Evolutionary conservation across 345 rosid species (phyloP), one percentile per base, ranked within the genome.

Genomic region (Arabidopsis arenosa): DNA sequence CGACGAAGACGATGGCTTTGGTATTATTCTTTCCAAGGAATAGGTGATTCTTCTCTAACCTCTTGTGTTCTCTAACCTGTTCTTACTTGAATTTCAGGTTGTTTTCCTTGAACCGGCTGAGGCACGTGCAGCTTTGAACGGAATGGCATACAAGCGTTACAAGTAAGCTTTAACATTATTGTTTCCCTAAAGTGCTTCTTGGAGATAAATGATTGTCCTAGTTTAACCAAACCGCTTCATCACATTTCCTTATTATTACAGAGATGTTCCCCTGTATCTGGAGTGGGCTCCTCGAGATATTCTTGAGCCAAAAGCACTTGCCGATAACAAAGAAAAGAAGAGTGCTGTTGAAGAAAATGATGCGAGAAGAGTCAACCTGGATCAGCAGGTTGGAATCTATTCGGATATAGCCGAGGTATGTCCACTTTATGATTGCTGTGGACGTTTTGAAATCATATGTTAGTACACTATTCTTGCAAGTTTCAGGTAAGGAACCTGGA

Each of bases 261-360:
- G 98, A 90, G 96, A 87, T 88, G 89, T 79, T 68, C 96, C 97
- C 13, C 67, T 94, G 70, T 92, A 92, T 82, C 80, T 92, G 85
- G 98, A 94, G 81, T 92, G 97, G 97, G 97, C 97, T 81, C 96
- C 99, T 43, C 76, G 54, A 26, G 65, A 92, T 85, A 80, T 95
- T 79, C 89, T 95, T 48, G 74, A 60, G 77, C 83, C 80, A 62
- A 82, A 57, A 60, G 11, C 81, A 39, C 62, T 77, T 35, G 83
- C 83, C 12, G 77, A 81, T 67, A 76, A 75, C 64, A 76, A 48
- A 53, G 83, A 79, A 62, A 79, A 75, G 66, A 77, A 64, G 32
- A 73, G 62, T 80, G 87, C 77, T 72, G 87, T 79, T 70, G 93
- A 84, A 35, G 88, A 84, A 68, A 82, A 78, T 68, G 90, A 86